phyloP scores from a whole-genome alignment of 164 flowering plant genomes.

The Paratinospora sagittata region DNA sequence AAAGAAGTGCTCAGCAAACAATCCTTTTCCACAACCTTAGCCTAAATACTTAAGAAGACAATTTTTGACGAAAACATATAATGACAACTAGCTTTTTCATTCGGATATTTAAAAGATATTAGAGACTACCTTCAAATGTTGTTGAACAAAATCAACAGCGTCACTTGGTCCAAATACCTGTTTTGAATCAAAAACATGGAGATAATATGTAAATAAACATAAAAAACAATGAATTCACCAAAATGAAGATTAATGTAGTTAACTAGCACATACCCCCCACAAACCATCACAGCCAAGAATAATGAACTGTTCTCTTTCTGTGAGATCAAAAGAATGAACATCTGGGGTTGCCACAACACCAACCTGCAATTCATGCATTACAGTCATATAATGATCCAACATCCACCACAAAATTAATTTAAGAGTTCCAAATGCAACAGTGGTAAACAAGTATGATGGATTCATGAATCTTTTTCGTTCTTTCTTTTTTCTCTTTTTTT shows the following conservation, averaged over 20 bases:
- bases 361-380: slow-evolving; percentile 41
- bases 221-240: neutral
- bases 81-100: neutral
- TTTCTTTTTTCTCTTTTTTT: too few species aligned
- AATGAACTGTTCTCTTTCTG: slow-evolving; percentile 72
- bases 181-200: slow-evolving; percentile 1
- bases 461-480: neutral
- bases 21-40: too few species aligned
- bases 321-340: slow-evolving; percentile 76
- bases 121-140: slow-evolving; percentile 53
- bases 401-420: neutral
- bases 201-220: neutral
- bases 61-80: neutral
- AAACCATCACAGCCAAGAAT: slow-evolving; percentile 97
- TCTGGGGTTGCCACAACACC: slow-evolving; percentile 85
- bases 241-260: neutral
- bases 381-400: neutral
- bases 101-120: neutral
- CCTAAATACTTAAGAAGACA: too few species aligned
- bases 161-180: slow-evolving; percentile 92
- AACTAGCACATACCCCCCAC: slow-evolving; percentile 67
- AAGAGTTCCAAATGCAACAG: neutral
- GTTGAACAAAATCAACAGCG: slow-evolving; percentile 80
- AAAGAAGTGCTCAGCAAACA: too few species aligned
- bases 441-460: neutral